Evolutionary conservation across 768 basidiomycete genomes (phyloP), one percentile per base, ranked within the genome.

Genomic region (Suillus tomentosus): DNA sequence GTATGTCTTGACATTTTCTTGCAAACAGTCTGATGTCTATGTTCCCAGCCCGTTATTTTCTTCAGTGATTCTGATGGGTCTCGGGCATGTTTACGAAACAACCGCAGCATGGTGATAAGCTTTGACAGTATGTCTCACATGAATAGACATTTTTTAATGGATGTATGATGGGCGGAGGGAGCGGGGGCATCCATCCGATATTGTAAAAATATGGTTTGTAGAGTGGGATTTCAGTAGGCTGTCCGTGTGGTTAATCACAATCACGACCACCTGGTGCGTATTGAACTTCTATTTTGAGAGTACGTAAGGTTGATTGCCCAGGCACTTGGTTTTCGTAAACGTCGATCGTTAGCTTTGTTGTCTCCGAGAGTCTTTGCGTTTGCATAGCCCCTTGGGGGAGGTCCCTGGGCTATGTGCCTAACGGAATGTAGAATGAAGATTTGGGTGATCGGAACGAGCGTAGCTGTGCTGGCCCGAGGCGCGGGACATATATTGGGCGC

Each of bases 351-450:
- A 7, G 31, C 45, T 43, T n/a, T 36, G 36, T 42, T 62, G 56
- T 31, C 40, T 45, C 57, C 62, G 62, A 43, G 57, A 39, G 19
- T 13, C 22, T 58, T 48, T 61, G 60, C n/a, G 36, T 15, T 9
- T 34, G 13, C 8, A 2, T n/a, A 14, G 34, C 62, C 62, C 55
- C 53, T 36, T 39, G 55, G 4, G 55, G 56, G 22, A 11, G 6
- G 55, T 56, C 24, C 56, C 39, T 55, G 57, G n/a, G 31, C 34
- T 62, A 27, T 22, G 62, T 62, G 57, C 62, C 62, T 62, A 57
- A 37, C 57, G 58, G 58, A 61, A 43, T n/a, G 62, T 14, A 1
- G 36, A 42, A 42, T 62, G 39, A 57, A n/a, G 31, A 3, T 42
- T 0, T 55, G 9, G 14, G 55, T 60, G 24, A 60, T 42, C 57